phyloP scores from a whole-genome alignment of 495 filamentous ascomycete species.

The Xylona heveae region DNA sequence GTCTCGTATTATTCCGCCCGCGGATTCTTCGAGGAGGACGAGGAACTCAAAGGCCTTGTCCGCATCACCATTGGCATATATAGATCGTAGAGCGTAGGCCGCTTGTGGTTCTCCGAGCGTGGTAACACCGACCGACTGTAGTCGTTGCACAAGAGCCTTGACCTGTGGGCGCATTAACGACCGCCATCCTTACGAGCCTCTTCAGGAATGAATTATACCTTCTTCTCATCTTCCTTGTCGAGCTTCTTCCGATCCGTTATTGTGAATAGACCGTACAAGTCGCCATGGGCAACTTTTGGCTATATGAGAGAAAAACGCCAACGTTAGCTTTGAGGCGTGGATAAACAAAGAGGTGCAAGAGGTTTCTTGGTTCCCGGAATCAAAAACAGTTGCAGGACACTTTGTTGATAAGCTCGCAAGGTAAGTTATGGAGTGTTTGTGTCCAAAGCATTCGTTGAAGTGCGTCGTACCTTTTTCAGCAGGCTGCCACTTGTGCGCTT shows the following conservation, averaged over 20 bases:
- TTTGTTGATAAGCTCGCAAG: too few relatives aligned
- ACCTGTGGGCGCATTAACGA: constrained; percentile 20
- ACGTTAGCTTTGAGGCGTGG: too few relatives aligned
- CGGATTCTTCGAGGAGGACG: constrained; percentile 51
- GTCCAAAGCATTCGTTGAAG: too few relatives aligned
- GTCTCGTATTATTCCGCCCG: constrained; percentile 55
- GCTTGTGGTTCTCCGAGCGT: constrained; percentile 38
- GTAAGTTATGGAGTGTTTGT: too few relatives aligned
- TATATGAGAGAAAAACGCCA: too few relatives aligned
- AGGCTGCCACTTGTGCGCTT: constrained; percentile 30
- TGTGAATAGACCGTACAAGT: constrained; percentile 33
- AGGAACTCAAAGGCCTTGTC: constrained; percentile 61
- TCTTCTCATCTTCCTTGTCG: constrained; percentile 30
- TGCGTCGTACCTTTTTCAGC: constrained; percentile 30
- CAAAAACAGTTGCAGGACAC: constrained; percentile 7
- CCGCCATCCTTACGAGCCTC: background rate
- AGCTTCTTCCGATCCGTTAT: constrained; percentile 27
- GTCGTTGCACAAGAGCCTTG: constrained; percentile 27
- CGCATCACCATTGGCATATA: constrained; percentile 42
- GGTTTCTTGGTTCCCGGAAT: constrained; percentile 10
- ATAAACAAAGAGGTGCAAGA: too few relatives aligned
- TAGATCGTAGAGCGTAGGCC: constrained; percentile 42
- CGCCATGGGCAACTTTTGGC: constrained; percentile 13
- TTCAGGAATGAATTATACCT: constrained; percentile 13
- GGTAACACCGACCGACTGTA: constrained; percentile 29